phyloP scores from a whole-genome alignment of 441 rosid genomes.

The Pelargonium australe region DNA sequence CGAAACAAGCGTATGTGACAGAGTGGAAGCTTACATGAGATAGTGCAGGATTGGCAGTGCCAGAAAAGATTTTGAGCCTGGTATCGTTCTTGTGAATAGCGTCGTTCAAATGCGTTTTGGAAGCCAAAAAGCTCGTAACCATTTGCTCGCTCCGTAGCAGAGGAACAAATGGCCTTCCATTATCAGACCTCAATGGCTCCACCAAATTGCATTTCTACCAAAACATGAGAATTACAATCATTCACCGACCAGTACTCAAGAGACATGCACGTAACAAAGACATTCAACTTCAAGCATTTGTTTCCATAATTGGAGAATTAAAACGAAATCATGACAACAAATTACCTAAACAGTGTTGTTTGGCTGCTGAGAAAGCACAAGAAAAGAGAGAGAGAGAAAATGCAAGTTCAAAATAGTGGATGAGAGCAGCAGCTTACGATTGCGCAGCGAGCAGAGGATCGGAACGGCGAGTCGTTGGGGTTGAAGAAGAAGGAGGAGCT shows the following conservation, averaged over 20 bases:
- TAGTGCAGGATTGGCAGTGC: slow-evolving; percentile 85
- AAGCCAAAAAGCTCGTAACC: slow-evolving; percentile 33
- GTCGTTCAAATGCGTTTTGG: slow-evolving; percentile 30
- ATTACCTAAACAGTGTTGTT: neutral
- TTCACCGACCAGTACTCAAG: neutral
- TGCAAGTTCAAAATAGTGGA: neutral
- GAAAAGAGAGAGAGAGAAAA: neutral
- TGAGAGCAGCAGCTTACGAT: slow-evolving; percentile 17
- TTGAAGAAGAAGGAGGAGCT: slow-evolving; percentile 18
- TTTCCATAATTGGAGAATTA: neutral
- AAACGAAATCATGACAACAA: neutral
- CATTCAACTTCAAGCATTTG: neutral
- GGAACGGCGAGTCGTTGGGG: slow-evolving; percentile 20
- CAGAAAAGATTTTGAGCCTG: slow-evolving; percentile 76
- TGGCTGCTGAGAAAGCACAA: neutral
- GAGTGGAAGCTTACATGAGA: slow-evolving; percentile 50
- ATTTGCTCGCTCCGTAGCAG: slow-evolving; percentile 25
- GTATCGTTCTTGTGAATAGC: slow-evolving; percentile 39
- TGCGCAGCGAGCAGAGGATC: slow-evolving; percentile 18
- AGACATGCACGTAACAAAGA: neutral
- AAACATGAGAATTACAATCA: neutral
- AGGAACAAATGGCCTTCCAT: slow-evolving; percentile 46
- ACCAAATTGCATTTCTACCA: slow-evolving; percentile 55
- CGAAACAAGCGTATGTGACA: neutral
- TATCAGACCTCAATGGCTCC: slow-evolving; percentile 58